Conservation (phyloP, 176 grass and related monocot genomes). For the sorghum (Sorghum bicolor) region Sorghum_bicolor_NCBIv3 NC_012870.2:74490501-74491000, state of each 20-base stretch:
- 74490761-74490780: not conserved
- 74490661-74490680: not conserved
- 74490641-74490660: not conserved
- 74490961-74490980: too few species aligned
- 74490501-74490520: not conserved
- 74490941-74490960: too few species aligned
- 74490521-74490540: not conserved
- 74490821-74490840: constrained; percentile 20
- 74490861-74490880: not conserved
- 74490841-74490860: not conserved
- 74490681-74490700: not conserved
- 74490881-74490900: not conserved
- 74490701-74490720: not conserved
- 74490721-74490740: not conserved
- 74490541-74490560: not conserved
- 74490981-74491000: not conserved
- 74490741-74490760: not conserved
- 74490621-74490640: not conserved
- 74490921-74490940: not conserved
- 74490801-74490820: constrained; percentile 2
- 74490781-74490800: constrained; percentile 13
- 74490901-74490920: not conserved
- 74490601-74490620: constrained; percentile 6
- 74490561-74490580: not conserved
- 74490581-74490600: not conserved